phyloP scores from a whole-genome alignment of 805 yeast genomes.

The Isabelozyma gotoi region DNA sequence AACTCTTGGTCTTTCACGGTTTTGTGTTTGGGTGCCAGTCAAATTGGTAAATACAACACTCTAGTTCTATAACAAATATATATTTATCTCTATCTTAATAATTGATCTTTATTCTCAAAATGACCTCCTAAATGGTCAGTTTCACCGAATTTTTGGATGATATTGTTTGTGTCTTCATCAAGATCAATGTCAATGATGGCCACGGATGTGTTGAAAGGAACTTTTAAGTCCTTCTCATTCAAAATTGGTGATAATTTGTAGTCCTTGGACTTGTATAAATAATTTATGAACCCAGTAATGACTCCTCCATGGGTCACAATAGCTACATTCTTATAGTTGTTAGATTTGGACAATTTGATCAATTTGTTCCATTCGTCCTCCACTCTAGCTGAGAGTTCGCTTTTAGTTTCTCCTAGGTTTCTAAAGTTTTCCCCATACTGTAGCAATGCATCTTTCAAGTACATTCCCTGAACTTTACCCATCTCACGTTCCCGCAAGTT shows the following conservation, averaged over 20 bases:
- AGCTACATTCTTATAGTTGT: slow-evolving; percentile 48
- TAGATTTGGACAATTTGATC: slow-evolving; percentile 33
- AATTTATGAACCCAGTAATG: slow-evolving; percentile 57
- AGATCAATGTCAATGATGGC: slow-evolving; percentile 58
- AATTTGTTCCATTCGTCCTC: slow-evolving; percentile 43
- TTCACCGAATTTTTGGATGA: slow-evolving; percentile 58
- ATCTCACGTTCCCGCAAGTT: slow-evolving; percentile 69
- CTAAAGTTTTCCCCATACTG: slow-evolving; percentile 58
- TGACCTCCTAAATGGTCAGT: slow-evolving; percentile 66
- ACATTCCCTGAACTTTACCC: slow-evolving; percentile 80
- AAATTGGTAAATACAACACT: too few relatives aligned
- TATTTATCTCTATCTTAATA: slow-evolving; percentile 31
- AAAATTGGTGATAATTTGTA: slow-evolving; percentile 41
- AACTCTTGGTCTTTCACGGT: too few relatives aligned
- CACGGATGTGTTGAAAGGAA: slow-evolving; percentile 76
- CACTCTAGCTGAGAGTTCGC: slow-evolving; percentile 49
- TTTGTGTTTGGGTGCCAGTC: too few relatives aligned
- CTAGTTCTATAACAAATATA: too few relatives aligned
- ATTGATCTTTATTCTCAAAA: slow-evolving; percentile 49
- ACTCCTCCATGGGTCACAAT: slow-evolving; percentile 83
- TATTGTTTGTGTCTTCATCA: slow-evolving; percentile 37
- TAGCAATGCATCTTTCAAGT: slow-evolving; percentile 61
- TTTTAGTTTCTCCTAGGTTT: slow-evolving; percentile 63
- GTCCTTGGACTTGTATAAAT: slow-evolving; percentile 41
- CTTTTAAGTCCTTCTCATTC: slow-evolving; percentile 41